A percentile compares a stretch with the other conserved stretches of the same genome.
Evolutionary conservation across 192 early-diverging fungal genomes (phyloP).

Genomic region (Podila clonocystis): DNA sequence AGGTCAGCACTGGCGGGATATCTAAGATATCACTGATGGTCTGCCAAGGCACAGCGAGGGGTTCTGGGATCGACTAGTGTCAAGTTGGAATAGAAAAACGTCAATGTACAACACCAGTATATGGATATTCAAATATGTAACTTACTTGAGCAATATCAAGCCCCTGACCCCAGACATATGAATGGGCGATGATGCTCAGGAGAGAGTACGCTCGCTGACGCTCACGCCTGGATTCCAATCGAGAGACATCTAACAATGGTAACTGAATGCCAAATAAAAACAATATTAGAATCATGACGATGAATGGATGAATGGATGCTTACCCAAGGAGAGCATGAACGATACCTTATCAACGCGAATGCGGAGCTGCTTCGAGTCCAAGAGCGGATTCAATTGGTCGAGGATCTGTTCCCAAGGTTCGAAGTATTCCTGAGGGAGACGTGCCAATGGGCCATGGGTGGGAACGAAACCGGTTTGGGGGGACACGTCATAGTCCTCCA

Average conservation of each 20-base stretch:
- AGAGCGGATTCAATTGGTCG: constrained; percentile 78
- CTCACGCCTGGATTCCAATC: constrained; percentile 68
- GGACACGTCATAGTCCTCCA: constrained; percentile 86
- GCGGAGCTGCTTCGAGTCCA: constrained; percentile 74
- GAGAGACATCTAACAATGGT: constrained; percentile 71
- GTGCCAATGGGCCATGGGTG: constrained; percentile 70
- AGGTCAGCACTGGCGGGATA: constrained; percentile 86
- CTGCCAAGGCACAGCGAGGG: constrained; percentile 89
- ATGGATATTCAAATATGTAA: neutral
- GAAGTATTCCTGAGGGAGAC: constrained; percentile 79
- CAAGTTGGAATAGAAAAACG: too few species aligned
- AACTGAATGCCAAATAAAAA: constrained; percentile 57
- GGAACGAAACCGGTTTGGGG: constrained; percentile 88
- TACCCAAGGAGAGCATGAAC: neutral
- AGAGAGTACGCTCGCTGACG: constrained; percentile 85
- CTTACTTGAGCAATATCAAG: constrained; percentile 73
- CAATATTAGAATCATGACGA: neutral
- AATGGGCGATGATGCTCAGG: constrained; percentile 87
- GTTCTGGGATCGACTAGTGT: constrained; percentile 72
- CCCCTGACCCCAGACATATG: constrained; percentile 90
- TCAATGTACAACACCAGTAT: too few species aligned
- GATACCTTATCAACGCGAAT: constrained; percentile 72
- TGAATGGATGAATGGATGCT: too few species aligned
- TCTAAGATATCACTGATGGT: constrained; percentile 73
- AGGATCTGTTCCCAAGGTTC: constrained; percentile 89